Evolutionary conservation across 2,329 filamentous ascomycete species (phyloP).

Genomic region (Catunica adiposa): DNA sequence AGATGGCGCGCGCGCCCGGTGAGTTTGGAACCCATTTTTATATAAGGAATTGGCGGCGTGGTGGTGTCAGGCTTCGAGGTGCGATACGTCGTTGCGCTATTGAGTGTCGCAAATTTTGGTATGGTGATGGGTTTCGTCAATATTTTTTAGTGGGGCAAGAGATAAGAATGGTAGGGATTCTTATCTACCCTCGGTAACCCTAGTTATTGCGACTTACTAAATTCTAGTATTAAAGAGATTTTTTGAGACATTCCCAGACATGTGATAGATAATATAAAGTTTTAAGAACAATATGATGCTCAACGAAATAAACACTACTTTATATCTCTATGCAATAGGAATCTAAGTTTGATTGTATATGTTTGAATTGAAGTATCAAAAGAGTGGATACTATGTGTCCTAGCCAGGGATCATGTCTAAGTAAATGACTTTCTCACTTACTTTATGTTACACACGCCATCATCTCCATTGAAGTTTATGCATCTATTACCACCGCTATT

Average conservation of each 20-base stretch:
- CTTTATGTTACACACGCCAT: neutral
- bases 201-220: neutral
- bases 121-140: neutral
- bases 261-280: too few relatives aligned
- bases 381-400: neutral
- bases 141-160: conserved; percentile 14
- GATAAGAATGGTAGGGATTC: conserved; percentile 5
- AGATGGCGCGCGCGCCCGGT: conserved; percentile 13
- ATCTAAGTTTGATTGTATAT: too few relatives aligned
- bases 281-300: too few relatives aligned
- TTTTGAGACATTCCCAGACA: too few relatives aligned
- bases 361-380: too few relatives aligned
- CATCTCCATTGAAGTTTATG: neutral
- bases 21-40: conserved; percentile 9
- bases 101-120: conserved; percentile 11
- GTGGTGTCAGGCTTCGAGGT: neutral
- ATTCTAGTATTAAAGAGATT: neutral
- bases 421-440: neutral
- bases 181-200: conserved; percentile 13
- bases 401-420: neutral
- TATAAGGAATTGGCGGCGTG: neutral
- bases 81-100: neutral
- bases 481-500: neutral
- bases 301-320: too few relatives aligned
- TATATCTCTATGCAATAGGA: too few relatives aligned